A percentile compares a stretch with the other conserved stretches of the same genome.
Conservation (phyloP, 768 basidiomycete species). For the Leccinum aurantiacum region DNA sequence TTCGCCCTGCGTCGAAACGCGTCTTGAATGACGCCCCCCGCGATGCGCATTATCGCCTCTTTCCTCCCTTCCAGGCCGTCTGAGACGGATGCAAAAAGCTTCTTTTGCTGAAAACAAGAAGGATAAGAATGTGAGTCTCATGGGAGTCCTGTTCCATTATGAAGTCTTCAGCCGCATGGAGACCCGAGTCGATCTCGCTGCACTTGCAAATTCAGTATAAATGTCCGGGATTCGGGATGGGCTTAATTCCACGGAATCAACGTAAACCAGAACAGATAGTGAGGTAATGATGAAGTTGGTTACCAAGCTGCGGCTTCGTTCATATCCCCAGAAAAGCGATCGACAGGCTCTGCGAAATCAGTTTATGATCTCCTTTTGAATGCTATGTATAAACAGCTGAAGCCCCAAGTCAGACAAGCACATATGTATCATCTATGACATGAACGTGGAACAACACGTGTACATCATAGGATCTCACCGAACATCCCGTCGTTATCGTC, state of each 20-base stretch:
- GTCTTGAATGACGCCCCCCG: not conserved
- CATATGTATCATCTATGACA: constrained; percentile 5
- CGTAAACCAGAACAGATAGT: constrained; percentile 26
- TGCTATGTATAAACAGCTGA: constrained; percentile 1
- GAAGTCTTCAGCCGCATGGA: not conserved
- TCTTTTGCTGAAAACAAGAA: not conserved
- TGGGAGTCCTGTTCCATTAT: not conserved
- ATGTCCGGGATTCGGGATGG: constrained; percentile 1
- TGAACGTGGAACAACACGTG: constrained; percentile 25
- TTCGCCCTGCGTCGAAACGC: not conserved
- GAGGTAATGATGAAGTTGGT: constrained; percentile 34
- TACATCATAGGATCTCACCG: constrained; percentile 9
- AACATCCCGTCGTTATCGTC: constrained; percentile 26
- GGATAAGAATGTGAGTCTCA: not conserved
- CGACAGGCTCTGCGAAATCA: constrained; percentile 9
- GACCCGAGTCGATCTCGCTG: constrained; percentile 29
- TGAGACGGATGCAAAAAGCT: not conserved
- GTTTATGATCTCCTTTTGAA: constrained; percentile 7
- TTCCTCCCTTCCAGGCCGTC: not conserved
- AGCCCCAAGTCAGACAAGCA: not conserved
- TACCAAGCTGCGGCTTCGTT: constrained; percentile 10
- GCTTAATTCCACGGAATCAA: constrained; percentile 30
- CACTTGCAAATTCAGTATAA: constrained; percentile 2
- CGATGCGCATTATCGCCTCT: constrained; percentile 26
- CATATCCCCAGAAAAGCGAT: constrained; percentile 23